These are phyloP conservation scores for Pseudogymnoascus sp. DNA, from an alignment of 2,329 filamentous ascomycete species.

Conservation along the genomic window DNA sequence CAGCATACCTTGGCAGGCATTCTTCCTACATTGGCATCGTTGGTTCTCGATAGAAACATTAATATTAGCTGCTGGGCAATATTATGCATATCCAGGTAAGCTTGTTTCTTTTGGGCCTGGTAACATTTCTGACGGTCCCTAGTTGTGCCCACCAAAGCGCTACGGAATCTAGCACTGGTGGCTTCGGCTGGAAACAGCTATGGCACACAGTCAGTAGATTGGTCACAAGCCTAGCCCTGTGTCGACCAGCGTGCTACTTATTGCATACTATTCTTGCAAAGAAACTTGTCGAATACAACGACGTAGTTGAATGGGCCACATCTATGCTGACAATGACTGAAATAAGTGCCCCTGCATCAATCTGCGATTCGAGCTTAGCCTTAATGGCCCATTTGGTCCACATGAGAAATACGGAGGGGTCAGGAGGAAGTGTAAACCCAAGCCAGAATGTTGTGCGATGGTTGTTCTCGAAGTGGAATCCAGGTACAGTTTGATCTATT, in stretches of 20 bases:
- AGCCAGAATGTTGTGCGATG: constrained; percentile 71
- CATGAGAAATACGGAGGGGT: constrained; percentile 59
- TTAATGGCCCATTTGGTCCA: constrained; percentile 67
- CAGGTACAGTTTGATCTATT: constrained; percentile 48
- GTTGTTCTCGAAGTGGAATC: constrained; percentile 76
- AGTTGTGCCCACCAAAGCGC: constrained; percentile 42
- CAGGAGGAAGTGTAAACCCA: constrained; percentile 59
- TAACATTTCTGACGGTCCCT: background rate
- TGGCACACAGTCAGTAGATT: constrained; percentile 71
- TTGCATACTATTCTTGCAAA: constrained; percentile 61
- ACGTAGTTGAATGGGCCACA: constrained; percentile 63
- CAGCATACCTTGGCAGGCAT: constrained; percentile 38
- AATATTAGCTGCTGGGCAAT: constrained; percentile 72
- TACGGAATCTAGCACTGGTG: constrained; percentile 29
- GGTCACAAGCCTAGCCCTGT: constrained; percentile 62
- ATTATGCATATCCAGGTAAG: constrained; percentile 71
- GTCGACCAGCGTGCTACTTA: constrained; percentile 70
- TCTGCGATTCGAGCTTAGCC: constrained; percentile 72
- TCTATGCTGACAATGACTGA: constrained; percentile 71
- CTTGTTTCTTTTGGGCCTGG: constrained; percentile 12
- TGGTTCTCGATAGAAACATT: constrained; percentile 63
- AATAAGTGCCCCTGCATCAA: constrained; percentile 67
- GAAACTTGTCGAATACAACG: constrained; percentile 60
- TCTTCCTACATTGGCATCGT: constrained; percentile 50
- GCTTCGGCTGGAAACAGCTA: constrained; percentile 60